Percentiles rank a stretch among this genome's conserved stretches.
These are phyloP conservation scores for Phytophthora litchii DNA, from an alignment of 352 stramenopile genomes.

Conservation along the genomic window DNA sequence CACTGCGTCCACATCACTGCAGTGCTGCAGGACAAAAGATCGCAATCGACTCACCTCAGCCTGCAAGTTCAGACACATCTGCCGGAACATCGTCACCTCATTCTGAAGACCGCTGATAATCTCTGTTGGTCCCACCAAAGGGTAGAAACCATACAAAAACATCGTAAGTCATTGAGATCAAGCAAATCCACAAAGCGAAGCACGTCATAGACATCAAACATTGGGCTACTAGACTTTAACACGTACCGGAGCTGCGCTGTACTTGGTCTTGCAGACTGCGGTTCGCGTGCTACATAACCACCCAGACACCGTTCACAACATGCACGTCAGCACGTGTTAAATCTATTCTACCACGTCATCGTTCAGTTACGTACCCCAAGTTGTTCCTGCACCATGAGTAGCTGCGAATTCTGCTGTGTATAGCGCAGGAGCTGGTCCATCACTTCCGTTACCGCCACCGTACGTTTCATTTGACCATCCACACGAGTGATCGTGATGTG, in stretches of 20 bases:
- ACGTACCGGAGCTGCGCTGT: conserved; percentile 62
- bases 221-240: not conserved
- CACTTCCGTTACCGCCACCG: conserved; percentile 74
- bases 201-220: too few species aligned
- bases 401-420: conserved; percentile 70
- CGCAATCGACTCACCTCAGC: conserved; percentile 56
- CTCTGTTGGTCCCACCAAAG: conserved; percentile 38
- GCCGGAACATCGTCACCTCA: conserved; percentile 81
- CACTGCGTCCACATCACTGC: not conserved
- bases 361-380: conserved; percentile 51
- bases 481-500: conserved; percentile 78
- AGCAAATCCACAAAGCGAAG: conserved; percentile 18
- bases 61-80: conserved; percentile 85
- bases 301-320: not conserved
- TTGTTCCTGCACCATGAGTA: conserved; percentile 65
- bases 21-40: conserved; percentile 1
- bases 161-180: conserved; percentile 20
- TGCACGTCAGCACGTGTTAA: conserved; percentile 15
- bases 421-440: conserved; percentile 82
- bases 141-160: conserved; percentile 25
- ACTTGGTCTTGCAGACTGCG: conserved; percentile 71
- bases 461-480: conserved; percentile 77
- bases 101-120: conserved; percentile 74
- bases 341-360: not conserved
- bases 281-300: conserved; percentile 55